phyloP scores from a whole-genome alignment of 2,329 filamentous ascomycete species.

The Cordyceps cateniannulata region DNA sequence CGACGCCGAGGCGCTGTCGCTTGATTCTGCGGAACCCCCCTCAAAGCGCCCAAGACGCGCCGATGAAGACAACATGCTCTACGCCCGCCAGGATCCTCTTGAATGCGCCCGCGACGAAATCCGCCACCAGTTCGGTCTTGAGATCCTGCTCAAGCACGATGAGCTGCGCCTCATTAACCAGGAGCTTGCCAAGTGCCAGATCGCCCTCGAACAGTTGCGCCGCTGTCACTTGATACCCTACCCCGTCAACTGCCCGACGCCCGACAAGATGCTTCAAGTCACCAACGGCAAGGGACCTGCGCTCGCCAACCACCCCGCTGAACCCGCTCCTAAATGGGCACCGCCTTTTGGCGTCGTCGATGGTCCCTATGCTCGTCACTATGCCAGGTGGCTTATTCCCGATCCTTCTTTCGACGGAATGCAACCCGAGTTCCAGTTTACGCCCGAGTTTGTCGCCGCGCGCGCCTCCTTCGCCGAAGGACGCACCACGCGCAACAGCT shows the following conservation, averaged over 20 bases:
- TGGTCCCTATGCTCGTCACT: constrained; percentile 90
- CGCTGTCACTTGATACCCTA: constrained; percentile 90
- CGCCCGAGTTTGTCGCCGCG: constrained; percentile 34
- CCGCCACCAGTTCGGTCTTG: constrained; percentile 80
- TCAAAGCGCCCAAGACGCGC: constrained; percentile 36
- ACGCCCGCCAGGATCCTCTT: constrained; percentile 20
- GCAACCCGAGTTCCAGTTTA: constrained; percentile 39
- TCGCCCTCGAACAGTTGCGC: constrained; percentile 87
- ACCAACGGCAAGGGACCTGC: constrained; percentile 69
- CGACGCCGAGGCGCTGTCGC: constrained; percentile 21
- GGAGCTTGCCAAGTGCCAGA: constrained; percentile 91
- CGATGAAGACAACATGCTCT: constrained; percentile 3
- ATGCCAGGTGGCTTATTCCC: constrained; percentile 89
- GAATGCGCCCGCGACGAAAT: constrained; percentile 64
- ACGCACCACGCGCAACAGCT: constrained; percentile 72
- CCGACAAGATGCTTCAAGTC: constrained; percentile 62
- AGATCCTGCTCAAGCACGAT: constrained; percentile 89
- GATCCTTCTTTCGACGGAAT: constrained; percentile 78
- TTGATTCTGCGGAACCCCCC: constrained; percentile 21
- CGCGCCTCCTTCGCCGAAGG: constrained; percentile 53
- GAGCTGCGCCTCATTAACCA: constrained; percentile 92
- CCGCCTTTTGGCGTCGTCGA: constrained; percentile 86
- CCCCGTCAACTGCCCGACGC: constrained; percentile 62
- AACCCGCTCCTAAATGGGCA: constrained; percentile 66
- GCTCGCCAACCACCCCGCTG: constrained; percentile 54